Evolutionary conservation across 371 early-diverging fungal genomes (phyloP).

Genomic region (Circinella minor): DNA sequence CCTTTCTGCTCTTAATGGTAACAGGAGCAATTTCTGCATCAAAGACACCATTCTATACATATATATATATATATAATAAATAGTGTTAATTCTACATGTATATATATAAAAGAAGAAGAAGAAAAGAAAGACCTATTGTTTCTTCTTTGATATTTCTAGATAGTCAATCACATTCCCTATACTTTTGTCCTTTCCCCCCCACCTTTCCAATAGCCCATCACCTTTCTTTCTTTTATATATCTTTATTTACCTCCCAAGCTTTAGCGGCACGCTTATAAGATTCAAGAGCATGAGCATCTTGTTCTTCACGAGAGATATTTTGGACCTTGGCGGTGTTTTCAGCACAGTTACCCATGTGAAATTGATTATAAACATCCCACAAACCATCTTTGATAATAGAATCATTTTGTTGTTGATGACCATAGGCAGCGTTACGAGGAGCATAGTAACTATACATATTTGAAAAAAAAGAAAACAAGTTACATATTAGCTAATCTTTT

Average conservation of each 20-base stretch:
- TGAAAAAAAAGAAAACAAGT: too few relatives aligned
- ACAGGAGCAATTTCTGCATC: slow-evolving; percentile 88
- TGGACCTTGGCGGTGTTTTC: slow-evolving; percentile 90
- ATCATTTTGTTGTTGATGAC: slow-evolving; percentile 83
- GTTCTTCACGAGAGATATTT: slow-evolving; percentile 81
- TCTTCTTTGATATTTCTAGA: background rate
- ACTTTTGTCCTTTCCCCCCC: too few relatives aligned
- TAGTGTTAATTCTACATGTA: too few relatives aligned
- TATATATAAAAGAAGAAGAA: too few relatives aligned
- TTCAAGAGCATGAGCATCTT: slow-evolving; percentile 89
- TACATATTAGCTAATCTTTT: too few relatives aligned
- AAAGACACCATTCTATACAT: slow-evolving; percentile 64
- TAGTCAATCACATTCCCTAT: too few relatives aligned
- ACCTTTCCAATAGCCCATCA: too few relatives aligned
- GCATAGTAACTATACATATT: slow-evolving; percentile 57
- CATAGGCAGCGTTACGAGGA: slow-evolving; percentile 75
- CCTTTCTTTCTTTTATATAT: background rate
- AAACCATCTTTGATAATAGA: slow-evolving; percentile 95
- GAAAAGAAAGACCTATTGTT: background rate
- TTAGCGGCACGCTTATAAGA: slow-evolving; percentile 88
- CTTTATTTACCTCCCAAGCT: slow-evolving; percentile 65
- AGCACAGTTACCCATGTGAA: slow-evolving; percentile 92
- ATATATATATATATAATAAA: slow-evolving; percentile 12
- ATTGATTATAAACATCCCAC: slow-evolving; percentile 90
- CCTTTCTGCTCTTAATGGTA: slow-evolving; percentile 77